A percentile compares a stretch with the other conserved stretches of the same genome.
These are phyloP conservation scores for Emmonsiellopsis sp. DNA, from an alignment of 2,329 filamentous ascomycete genomes.

Conservation along the genomic window DNA sequence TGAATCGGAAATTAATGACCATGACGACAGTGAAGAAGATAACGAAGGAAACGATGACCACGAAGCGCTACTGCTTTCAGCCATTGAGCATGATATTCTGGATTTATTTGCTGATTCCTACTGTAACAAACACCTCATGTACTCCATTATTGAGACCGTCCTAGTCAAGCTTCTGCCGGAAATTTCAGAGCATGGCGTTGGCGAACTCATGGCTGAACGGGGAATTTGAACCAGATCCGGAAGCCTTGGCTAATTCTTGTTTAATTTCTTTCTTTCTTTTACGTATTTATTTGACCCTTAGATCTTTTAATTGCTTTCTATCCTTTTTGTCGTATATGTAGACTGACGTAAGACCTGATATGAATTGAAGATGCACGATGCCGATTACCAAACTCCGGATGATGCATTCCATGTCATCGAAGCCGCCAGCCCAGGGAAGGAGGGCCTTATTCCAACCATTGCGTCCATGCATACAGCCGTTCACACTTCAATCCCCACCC, in stretches of 20 bases:
- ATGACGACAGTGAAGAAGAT: not conserved
- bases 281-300: not conserved
- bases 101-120: slow-evolving; percentile 72
- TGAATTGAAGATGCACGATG: too few species aligned
- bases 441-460: too few species aligned
- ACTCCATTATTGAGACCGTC: slow-evolving; percentile 69
- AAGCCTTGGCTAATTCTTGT: not conserved
- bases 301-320: slow-evolving; percentile 4
- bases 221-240: slow-evolving; percentile 25
- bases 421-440: too few species aligned
- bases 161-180: slow-evolving; percentile 80
- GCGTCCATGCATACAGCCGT: too few species aligned
- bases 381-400: not conserved
- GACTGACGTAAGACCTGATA: not conserved
- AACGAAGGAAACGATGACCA: slow-evolving; percentile 26
- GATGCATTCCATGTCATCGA: too few species aligned
- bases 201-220: slow-evolving; percentile 65
- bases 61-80: slow-evolving; percentile 43
- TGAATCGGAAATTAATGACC: not conserved
- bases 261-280: not conserved
- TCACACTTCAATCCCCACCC: too few species aligned
- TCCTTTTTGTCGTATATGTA: not conserved
- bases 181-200: slow-evolving; percentile 59
- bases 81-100: slow-evolving; percentile 56
- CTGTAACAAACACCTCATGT: slow-evolving; percentile 87